These are phyloP conservation scores for Pleurotus tuoliensis DNA, from an alignment of 768 basidiomycete genomes.

Conservation along the genomic window DNA sequence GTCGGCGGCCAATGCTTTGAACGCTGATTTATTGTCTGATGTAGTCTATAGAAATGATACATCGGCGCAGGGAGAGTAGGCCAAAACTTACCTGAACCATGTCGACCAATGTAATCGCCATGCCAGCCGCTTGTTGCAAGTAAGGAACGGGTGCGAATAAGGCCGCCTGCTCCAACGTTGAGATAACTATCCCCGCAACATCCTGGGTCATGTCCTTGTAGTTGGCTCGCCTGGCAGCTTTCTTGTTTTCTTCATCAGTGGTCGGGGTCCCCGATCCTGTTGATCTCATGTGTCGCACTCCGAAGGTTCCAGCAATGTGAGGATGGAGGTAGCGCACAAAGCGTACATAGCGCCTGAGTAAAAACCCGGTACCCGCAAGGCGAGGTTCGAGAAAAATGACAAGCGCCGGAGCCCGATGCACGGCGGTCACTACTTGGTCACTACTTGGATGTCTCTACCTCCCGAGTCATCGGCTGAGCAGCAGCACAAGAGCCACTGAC, in stretches of 20 bases:
- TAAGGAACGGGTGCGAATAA: constrained; percentile 17
- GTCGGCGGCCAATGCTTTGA: constrained; percentile 19
- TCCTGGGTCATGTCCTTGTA: constrained; percentile 9
- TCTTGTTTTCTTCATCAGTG: too few relatives aligned
- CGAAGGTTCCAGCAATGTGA: constrained; percentile 16
- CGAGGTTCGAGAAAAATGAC: neutral
- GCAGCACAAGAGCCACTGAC: too few relatives aligned
- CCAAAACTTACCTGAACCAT: constrained; percentile 14
- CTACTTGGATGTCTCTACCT: too few relatives aligned
- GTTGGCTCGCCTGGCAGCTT: too few relatives aligned
- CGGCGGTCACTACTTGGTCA: neutral
- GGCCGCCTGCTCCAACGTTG: constrained; percentile 16
- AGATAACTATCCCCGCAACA: constrained; percentile 16
- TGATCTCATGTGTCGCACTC: constrained; percentile 1
- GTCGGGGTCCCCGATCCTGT: too few relatives aligned
- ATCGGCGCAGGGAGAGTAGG: too few relatives aligned
- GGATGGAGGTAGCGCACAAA: constrained; percentile 19
- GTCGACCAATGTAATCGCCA: constrained; percentile 16
- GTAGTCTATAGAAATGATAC: too few relatives aligned
- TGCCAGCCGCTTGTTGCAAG: constrained; percentile 17
- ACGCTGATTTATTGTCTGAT: constrained; percentile 17
- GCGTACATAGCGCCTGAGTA: constrained; percentile 14
- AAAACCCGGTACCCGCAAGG: constrained; percentile 13
- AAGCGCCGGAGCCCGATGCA: constrained; percentile 9
- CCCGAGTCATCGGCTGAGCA: too few relatives aligned